A percentile compares a stretch with the other conserved stretches of the same genome.
Evolutionary conservation across 352 stramenopile species (phyloP).

Genomic region (Phytophthora ohioensis): DNA sequence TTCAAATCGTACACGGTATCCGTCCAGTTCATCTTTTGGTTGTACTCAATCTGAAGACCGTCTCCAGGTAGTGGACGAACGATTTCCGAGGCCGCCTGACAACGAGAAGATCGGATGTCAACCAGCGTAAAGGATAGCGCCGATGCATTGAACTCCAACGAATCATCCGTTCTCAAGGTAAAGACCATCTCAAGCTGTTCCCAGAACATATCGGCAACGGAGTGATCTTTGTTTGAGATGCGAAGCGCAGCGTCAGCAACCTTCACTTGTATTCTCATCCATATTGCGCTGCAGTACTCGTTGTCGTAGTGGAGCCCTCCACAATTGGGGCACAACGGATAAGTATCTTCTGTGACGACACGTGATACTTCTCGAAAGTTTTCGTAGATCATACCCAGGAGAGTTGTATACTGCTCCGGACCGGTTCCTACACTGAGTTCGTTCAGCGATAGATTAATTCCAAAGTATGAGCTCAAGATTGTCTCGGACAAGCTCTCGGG

Average conservation of each 20-base stretch:
- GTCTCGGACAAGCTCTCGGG: constrained; percentile 75
- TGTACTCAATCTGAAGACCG: constrained; percentile 81
- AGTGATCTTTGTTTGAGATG: constrained; percentile 64
- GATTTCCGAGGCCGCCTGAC: constrained; percentile 69
- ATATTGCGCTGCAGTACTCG: constrained; percentile 77
- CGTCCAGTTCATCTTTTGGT: constrained; percentile 80
- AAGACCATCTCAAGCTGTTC: constrained; percentile 87
- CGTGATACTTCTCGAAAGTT: constrained; percentile 87
- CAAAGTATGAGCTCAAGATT: constrained; percentile 69
- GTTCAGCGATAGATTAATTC: constrained; percentile 76
- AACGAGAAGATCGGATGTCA: constrained; percentile 67
- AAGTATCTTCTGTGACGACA: constrained; percentile 84
- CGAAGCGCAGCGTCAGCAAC: constrained; percentile 80
- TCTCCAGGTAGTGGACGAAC: constrained; percentile 75
- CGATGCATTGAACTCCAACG: constrained; percentile 70
- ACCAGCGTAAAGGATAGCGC: constrained; percentile 66
- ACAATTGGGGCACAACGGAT: constrained; percentile 69
- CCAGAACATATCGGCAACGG: constrained; percentile 78
- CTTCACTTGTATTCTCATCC: constrained; percentile 82
- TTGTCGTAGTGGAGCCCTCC: constrained; percentile 71
- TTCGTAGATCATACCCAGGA: constrained; percentile 87
- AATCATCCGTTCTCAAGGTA: constrained; percentile 84
- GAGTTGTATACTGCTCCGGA: constrained; percentile 70
- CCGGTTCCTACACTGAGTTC: constrained; percentile 77
- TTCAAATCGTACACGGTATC: constrained; percentile 75